Evolutionary conservation across 2,329 filamentous ascomycete genomes (phyloP).

Genomic region (Dactylonectria estremocensis): DNA sequence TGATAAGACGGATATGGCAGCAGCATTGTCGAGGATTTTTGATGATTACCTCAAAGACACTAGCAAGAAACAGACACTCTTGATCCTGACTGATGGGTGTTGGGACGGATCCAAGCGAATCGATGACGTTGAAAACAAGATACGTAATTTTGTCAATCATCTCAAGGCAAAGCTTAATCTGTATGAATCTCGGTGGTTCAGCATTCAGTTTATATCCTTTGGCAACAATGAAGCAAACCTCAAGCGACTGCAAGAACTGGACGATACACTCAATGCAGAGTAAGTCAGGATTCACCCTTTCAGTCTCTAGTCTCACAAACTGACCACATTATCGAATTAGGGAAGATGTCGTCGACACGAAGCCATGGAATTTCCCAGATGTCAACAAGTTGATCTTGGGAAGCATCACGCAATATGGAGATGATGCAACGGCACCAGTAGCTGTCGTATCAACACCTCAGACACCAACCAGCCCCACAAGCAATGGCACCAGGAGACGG

Average conservation of each 20-base stretch:
- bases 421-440: not conserved
- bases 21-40: conserved; percentile 1
- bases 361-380: conserved; percentile 14
- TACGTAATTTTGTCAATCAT: not conserved
- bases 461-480: not conserved
- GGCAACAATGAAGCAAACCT: not conserved
- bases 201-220: conserved; percentile 23
- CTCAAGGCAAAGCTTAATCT: not conserved
- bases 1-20: conserved; percentile 12
- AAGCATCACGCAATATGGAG: not conserved
- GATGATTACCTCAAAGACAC: conserved; percentile 1
- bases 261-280: conserved; percentile 1
- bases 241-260: not conserved
- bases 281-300: not conserved
- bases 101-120: not conserved
- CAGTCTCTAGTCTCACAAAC: not conserved
- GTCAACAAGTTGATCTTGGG: conserved; percentile 14
- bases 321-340: not conserved
- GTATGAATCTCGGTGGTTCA: conserved; percentile 7
- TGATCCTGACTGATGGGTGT: conserved; percentile 18
- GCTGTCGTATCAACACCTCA: not conserved
- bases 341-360: conserved; percentile 16
- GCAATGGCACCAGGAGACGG: not conserved
- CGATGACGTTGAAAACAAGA: conserved; percentile 1
- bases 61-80: conserved; percentile 12